Evolutionary conservation across 1,284 basidiomycete genomes (phyloP).

Genomic region (Kalmanozyma brasiliensis): DNA sequence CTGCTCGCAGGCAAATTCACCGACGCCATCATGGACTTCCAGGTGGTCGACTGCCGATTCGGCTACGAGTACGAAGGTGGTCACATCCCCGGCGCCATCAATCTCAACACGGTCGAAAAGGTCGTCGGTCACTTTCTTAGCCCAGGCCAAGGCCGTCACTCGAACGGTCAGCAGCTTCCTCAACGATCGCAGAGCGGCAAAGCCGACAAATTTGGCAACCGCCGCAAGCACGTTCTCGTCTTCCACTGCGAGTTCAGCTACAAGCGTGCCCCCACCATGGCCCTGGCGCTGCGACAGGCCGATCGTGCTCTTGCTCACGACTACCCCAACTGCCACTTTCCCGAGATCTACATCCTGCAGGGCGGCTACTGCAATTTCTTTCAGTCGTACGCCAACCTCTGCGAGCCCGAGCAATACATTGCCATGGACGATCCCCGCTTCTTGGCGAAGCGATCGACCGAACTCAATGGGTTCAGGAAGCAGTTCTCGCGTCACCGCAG

Average conservation of each 20-base stretch:
- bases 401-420: slow-evolving; percentile 84
- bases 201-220: slow-evolving; percentile 69
- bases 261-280: slow-evolving; percentile 96
- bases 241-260: slow-evolving; percentile 99
- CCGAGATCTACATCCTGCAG: slow-evolving; percentile 95
- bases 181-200: slow-evolving; percentile 77
- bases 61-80: slow-evolving; percentile 96
- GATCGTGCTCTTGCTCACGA: slow-evolving; percentile 86
- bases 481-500: slow-evolving; percentile 71
- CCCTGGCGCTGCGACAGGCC: slow-evolving; percentile 88
- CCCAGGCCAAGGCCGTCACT: slow-evolving; percentile 69
- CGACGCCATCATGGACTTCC: slow-evolving; percentile 54
- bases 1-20: slow-evolving; percentile 60
- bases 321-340: slow-evolving; percentile 94
- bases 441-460: slow-evolving; percentile 80
- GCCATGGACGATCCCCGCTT: slow-evolving; percentile 93
- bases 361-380: slow-evolving; percentile 94
- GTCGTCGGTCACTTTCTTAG: slow-evolving; percentile 84
- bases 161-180: slow-evolving; percentile 46
- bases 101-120: slow-evolving; percentile 83
- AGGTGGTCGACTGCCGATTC: slow-evolving; percentile 94
- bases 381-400: slow-evolving; percentile 75
- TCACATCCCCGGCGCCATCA: slow-evolving; percentile 90
- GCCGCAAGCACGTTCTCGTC: slow-evolving; percentile 81
- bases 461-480: slow-evolving; percentile 86